These are phyloP conservation scores for Cercophora newfieldiana DNA, from an alignment of 495 filamentous ascomycete species.

Conservation along the genomic window DNA sequence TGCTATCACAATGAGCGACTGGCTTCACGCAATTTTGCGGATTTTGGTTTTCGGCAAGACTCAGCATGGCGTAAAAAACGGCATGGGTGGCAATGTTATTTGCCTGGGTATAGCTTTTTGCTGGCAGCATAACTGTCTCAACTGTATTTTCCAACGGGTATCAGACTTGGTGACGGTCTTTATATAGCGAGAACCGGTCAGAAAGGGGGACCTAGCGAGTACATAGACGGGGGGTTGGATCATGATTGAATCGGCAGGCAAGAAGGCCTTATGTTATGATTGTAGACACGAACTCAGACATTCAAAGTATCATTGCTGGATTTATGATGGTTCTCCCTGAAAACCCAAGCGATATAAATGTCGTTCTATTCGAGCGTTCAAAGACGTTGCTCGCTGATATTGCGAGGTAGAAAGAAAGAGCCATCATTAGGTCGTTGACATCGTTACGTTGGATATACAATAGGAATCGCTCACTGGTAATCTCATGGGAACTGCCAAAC, in stretches of 20 bases:
- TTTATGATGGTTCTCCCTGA: no score
- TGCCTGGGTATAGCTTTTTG: constrained; percentile 2
- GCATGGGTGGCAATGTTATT: not conserved
- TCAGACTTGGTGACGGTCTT: not conserved
- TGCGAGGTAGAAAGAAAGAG: not conserved
- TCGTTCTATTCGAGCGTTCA: not conserved
- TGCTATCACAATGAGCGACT: no score
- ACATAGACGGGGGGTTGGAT: not conserved
- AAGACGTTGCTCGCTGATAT: not conserved
- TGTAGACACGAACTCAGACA: no score
- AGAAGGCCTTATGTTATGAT: no score
- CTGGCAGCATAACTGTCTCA: no score
- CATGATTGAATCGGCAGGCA: no score
- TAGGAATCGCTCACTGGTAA: not conserved
- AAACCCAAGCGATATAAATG: no score
- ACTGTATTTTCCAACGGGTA: no score
- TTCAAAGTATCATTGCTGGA: no score
- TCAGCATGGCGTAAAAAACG: not conserved
- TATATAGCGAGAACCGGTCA: not conserved
- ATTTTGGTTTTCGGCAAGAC: not conserved
- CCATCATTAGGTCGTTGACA: constrained; percentile 5
- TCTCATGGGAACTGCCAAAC: not conserved
- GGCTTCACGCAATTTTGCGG: not conserved
- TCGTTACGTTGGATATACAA: constrained; percentile 6
- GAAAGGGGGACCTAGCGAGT: not conserved